phyloP scores from a whole-genome alignment of 2,329 filamentous ascomycete genomes.

The Apiospora sp. region DNA sequence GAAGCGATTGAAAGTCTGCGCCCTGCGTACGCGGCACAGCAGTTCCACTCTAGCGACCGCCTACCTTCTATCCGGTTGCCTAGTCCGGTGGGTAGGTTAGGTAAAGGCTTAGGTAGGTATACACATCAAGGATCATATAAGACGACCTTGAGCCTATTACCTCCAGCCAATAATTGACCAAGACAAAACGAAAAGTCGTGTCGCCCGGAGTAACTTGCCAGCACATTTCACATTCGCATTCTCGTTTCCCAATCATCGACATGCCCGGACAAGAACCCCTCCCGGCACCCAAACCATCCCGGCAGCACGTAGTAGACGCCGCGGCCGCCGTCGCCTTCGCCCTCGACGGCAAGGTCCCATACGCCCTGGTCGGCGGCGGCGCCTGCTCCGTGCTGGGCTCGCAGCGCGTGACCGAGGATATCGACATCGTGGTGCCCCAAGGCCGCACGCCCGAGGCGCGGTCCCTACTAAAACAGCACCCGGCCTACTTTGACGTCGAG shows the following conservation, averaged over 20 bases:
- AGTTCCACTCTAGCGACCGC: not conserved
- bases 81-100: too few relatives aligned
- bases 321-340: constrained; percentile 8
- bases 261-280: not conserved
- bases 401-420: not conserved
- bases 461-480: constrained; percentile 3
- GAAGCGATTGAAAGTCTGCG: too few relatives aligned
- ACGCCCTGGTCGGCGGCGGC: constrained; percentile 24
- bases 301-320: not conserved
- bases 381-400: constrained; percentile 26
- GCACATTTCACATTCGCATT: too few relatives aligned
- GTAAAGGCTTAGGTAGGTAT: too few relatives aligned
- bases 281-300: not conserved
- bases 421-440: constrained; percentile 26
- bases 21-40: not conserved
- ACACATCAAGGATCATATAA: too few relatives aligned
- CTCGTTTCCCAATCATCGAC: too few relatives aligned
- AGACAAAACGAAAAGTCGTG: too few relatives aligned
- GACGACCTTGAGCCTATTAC: too few relatives aligned
- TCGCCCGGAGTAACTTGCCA: too few relatives aligned
- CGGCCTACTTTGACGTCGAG: constrained; percentile 1
- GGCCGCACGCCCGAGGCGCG: constrained; percentile 10
- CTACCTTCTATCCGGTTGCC: not conserved
- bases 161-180: too few relatives aligned
- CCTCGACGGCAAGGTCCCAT: constrained; percentile 10